phyloP scores from a whole-genome alignment of 257 asterid species.

The Plantago ovata region DNA sequence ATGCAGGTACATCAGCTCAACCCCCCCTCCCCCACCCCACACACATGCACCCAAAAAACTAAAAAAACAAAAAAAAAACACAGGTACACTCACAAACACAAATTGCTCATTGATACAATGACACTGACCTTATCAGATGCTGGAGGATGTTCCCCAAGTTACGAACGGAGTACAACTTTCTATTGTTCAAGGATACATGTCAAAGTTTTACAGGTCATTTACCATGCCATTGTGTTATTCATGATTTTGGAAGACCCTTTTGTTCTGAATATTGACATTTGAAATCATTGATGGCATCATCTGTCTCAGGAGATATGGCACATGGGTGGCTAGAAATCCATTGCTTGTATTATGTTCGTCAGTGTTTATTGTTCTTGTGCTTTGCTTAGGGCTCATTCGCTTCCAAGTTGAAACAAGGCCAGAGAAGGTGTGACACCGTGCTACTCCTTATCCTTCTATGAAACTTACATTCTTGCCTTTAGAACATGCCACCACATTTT shows the following conservation, averaged over 20 bases:
- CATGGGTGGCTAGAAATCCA: slow-evolving; percentile 98
- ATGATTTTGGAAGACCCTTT: slow-evolving; percentile 15
- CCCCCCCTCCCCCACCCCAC: background rate
- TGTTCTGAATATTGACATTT: slow-evolving; percentile 19
- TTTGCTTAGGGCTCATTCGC: slow-evolving; percentile 88
- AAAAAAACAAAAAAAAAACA: too few relatives aligned
- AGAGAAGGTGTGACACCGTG: slow-evolving; percentile 60
- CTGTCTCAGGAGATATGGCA: slow-evolving; percentile 88
- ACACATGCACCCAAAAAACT: too few relatives aligned
- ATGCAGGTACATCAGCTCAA: slow-evolving; percentile 62
- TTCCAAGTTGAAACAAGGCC: slow-evolving; percentile 97
- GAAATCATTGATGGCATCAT: slow-evolving; percentile 24
- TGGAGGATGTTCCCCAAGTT: slow-evolving; percentile 89
- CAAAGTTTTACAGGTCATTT: slow-evolving; percentile 85
- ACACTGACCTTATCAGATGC: slow-evolving; percentile 46
- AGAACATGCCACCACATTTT: background rate
- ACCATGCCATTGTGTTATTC: slow-evolving; percentile 11
- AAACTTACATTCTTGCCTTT: background rate
- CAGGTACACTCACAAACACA: too few relatives aligned
- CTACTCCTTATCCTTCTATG: background rate
- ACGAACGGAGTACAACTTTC: slow-evolving; percentile 84
- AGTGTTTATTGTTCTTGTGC: slow-evolving; percentile 59
- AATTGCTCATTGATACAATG: too few relatives aligned
- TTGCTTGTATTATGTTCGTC: slow-evolving; percentile 78
- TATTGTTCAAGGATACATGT: slow-evolving; percentile 93